Base-by-base conservation (phyloP, 1,284 basidiomycete species). In the Cutaneotrichosporon dermatis region DNA sequence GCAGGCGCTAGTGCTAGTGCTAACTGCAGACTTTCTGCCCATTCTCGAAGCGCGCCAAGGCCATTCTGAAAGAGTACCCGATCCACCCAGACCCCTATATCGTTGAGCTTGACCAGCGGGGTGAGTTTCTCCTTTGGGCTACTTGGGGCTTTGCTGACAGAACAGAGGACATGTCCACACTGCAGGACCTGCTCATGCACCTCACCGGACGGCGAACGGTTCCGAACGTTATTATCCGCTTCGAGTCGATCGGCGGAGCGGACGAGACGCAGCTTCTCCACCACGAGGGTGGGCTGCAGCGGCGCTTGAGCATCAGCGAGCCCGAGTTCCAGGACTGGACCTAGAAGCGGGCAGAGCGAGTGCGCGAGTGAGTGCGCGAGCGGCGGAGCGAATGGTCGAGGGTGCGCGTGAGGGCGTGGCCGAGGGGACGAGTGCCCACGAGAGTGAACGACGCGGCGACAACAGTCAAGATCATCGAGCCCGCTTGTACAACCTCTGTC, bases 211-310 rank as follows among this genome's bases (percentile, higher is more conserved):
- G 78, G 6, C 64, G 73, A 4, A 79, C 78, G 2, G 77, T 79
- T n/a, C 78, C 78, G 50, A 79, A 79, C 68, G 63, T 79, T 60
- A 52, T 79, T 4, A 61, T 78, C 62, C 72, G 73, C 57, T 78
- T 75, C 56, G 56, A 57, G 16, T 71, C 74, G 10, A 57, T 78
- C 43, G 78, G 78, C 25, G 78, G 78, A 9, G 70, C 73, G 1
- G 78, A 79, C 64, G 78, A 79, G 40, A 55, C 78, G 15, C 66
- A 68, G 34, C 63, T 78, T 12, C 60, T 76, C 6, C 70, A 76
- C 46, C 62, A 69, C 25, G 78, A 79, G 67, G 78, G 78, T 25
- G 70, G 68, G 12, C 67, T 79, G 10, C 37, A 25, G 34, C 34
- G 35, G 12, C 52, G 51, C 36, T n/a, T 58, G n/a, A 36, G 40